Conservation (phyloP, 306 rosid species). For the Oxytropis ochrocephala region DNA sequence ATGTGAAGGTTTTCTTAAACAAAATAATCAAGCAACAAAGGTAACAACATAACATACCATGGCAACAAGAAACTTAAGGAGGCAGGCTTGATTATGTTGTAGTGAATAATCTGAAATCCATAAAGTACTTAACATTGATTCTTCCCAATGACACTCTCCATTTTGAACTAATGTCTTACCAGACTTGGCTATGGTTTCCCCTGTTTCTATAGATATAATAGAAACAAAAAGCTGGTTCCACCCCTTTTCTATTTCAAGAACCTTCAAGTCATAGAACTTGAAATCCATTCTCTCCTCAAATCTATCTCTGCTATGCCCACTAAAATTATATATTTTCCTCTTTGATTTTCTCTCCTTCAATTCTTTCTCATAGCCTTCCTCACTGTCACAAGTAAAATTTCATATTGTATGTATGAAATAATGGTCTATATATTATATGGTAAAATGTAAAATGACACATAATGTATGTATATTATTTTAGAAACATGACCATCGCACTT, state of each 20-base stretch:
- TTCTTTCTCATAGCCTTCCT: constrained; percentile 25
- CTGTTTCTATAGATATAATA: constrained; percentile 17
- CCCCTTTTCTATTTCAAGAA: constrained; percentile 28
- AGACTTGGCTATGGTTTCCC: constrained; percentile 28
- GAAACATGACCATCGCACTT: constrained; percentile 15
- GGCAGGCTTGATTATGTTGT: neutral
- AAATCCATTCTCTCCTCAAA: constrained; percentile 29
- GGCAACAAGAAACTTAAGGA: constrained; percentile 31
- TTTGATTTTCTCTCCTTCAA: constrained; percentile 22
- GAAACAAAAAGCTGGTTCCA: constrained; percentile 34
- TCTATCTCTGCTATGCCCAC: constrained; percentile 18
- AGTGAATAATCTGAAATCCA: constrained; percentile 26
- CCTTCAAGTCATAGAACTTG: constrained; percentile 33
- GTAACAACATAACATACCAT: constrained; percentile 28
- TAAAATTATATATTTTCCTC: constrained; percentile 3
- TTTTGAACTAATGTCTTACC: constrained; percentile 25
- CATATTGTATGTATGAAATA: neutral
- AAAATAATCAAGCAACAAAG: neutral
- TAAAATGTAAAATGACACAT: neutral
- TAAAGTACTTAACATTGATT: constrained; percentile 18
- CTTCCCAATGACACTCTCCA: constrained; percentile 35
- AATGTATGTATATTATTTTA: neutral
- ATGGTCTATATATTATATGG: no score
- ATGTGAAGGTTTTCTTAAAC: neutral
- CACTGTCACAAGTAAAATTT: neutral